Conservation (phyloP, 345 rosid genomes). For the Camelina neglecta region DNA sequence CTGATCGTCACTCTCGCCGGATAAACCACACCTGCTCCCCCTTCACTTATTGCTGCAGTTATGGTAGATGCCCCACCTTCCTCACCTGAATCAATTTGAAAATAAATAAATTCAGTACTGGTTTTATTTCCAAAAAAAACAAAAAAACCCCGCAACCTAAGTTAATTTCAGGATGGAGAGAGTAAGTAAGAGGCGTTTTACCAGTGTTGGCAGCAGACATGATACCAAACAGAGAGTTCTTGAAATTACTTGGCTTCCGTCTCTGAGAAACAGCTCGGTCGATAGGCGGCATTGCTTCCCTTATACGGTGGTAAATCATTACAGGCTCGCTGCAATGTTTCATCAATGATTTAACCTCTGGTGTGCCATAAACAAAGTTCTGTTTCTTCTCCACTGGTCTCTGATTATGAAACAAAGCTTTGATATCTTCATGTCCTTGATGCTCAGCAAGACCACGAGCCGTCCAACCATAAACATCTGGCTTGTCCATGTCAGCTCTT, state of each 20-base stretch:
- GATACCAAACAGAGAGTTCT: constrained; percentile 78
- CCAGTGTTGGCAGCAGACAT: constrained; percentile 75
- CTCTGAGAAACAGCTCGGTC: constrained; percentile 45
- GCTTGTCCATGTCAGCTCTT: constrained; percentile 66
- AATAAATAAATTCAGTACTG: background rate
- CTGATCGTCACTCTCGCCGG: constrained; percentile 65
- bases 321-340: constrained; percentile 68
- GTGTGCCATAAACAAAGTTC: constrained; percentile 5
- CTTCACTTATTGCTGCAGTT: constrained; percentile 2
- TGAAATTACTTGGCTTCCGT: constrained; percentile 53
- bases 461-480: constrained; percentile 79
- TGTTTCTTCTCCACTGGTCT: constrained; percentile 38
- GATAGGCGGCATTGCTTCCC: constrained; percentile 53
- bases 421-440: constrained; percentile 78
- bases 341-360: constrained; percentile 44
- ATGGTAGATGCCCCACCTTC: constrained; percentile 27
- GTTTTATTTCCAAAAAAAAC: too few relatives aligned
- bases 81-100: constrained; percentile 19
- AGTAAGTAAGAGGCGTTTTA: constrained; percentile 33
- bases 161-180: background rate
- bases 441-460: constrained; percentile 73
- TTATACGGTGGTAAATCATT: constrained; percentile 47
- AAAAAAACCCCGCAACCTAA: too few relatives aligned
- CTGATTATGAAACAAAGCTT: constrained; percentile 47
- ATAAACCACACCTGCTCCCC: constrained; percentile 18